Evolutionary conservation across 345 rosid genomes (phyloP), one percentile per base, ranked within the genome.

Genomic region (Gossypium turneri): DNA sequence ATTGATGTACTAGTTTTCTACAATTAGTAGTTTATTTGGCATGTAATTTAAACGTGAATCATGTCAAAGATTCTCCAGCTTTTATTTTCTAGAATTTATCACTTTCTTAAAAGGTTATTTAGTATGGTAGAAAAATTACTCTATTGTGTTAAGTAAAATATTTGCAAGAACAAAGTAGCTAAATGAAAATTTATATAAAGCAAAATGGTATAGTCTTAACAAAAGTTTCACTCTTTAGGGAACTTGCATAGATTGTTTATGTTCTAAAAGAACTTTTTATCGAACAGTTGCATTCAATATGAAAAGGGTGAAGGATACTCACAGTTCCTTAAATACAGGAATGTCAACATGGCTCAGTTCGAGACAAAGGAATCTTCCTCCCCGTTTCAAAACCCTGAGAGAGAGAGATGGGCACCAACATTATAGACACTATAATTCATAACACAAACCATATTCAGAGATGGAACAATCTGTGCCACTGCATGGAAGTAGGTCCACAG

Each of bases 281-380:
- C 9, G 2, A 3, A 41, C 7, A 12, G n/a, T 38, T 56, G 5
- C 1, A 2, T 4, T 55, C n/a, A 8, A 34, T 15, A 22, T 24
- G 24, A 29, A 47, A 53, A 67, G 48, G 12, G 60, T 15, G 17
- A 74, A 74, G 70, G 58, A 80, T 76, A 85, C 98, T 90, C 78
- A 94, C 98, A 91, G 44, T 72, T 94, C 90, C 81, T 94, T 94
- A 60, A 94, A 91, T 67, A 92, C 52, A 15, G 97, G 97, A 79
- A 86, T 82, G 24, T 95, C 96, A 56, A 93, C 94, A 50, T 93
- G 98, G 86, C 98, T 93, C 65, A 95, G 86, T 82, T 93, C 97
- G 76, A 95, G 94, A 88, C 99, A 95, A 67, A 93, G 84, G 77
- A 95, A 93, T 77, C 98, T 90, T 80, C 99, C 99, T 77, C 99